A percentile compares a stretch with the other conserved stretches of the same genome.
phyloP scores from a whole-genome alignment of 2,329 filamentous ascomycete genomes.

The Colletotrichum sp. region DNA sequence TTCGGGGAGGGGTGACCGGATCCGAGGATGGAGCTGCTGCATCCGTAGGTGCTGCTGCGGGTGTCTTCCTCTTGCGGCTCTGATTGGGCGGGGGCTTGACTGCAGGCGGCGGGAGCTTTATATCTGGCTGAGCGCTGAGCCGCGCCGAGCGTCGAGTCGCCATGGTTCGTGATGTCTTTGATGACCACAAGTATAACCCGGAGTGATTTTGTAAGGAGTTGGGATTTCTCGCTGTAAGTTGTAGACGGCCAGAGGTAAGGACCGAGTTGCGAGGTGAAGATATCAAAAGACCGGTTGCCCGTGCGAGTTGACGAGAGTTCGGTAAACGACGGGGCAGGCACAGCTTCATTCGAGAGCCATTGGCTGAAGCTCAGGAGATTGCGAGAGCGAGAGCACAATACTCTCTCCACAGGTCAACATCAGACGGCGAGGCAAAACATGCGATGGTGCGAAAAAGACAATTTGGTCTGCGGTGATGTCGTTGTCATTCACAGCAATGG shows the following conservation, averaged over 20 bases:
- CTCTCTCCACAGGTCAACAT: not conserved
- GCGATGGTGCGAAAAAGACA: not conserved
- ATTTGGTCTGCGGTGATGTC: not conserved
- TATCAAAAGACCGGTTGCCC: not conserved
- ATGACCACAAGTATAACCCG: not conserved
- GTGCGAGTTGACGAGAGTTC: not conserved
- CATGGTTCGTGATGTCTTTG: not conserved
- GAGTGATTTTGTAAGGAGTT: not conserved
- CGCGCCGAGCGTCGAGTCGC: constrained; percentile 45
- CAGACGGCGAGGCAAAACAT: not conserved
- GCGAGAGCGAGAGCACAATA: not conserved
- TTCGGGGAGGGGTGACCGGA: constrained; percentile 36
- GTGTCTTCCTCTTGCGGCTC: constrained; percentile 40
- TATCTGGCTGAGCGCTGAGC: constrained; percentile 36
- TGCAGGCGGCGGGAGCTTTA: constrained; percentile 13
- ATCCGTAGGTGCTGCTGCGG: constrained; percentile 8
- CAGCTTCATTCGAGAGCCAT: not conserved
- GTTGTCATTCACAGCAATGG: not conserved
- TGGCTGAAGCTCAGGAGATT: not conserved
- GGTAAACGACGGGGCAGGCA: not conserved
- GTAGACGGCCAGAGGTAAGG: not conserved
- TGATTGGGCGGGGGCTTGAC: constrained; percentile 26
- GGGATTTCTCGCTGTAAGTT: not conserved
- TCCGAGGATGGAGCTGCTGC: constrained; percentile 20
- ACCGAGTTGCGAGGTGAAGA: not conserved